Evolutionary conservation across 73 alveolate genomes (phyloP).

Genomic region (Durusdinium trenchii): DNA sequence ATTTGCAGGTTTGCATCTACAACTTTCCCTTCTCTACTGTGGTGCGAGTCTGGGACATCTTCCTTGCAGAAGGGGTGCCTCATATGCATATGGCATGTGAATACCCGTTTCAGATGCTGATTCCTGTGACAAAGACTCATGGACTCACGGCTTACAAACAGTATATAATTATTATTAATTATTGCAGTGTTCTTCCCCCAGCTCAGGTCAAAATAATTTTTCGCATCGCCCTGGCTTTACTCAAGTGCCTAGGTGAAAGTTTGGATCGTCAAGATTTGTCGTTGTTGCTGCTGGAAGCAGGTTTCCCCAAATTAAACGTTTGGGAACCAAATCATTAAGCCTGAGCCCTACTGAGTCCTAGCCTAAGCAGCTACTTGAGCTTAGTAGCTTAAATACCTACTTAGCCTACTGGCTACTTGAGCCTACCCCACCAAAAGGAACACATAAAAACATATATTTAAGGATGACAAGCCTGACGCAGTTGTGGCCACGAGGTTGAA

Average conservation of each 20-base stretch:
- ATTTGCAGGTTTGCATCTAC: constrained; percentile 96
- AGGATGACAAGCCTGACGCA: background rate
- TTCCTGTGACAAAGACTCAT: background rate
- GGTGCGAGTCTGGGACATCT: constrained; percentile 98
- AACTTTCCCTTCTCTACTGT: constrained; percentile 97
- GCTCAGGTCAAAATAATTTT: constrained; percentile 96
- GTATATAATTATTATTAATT: background rate
- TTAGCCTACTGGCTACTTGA: too few relatives aligned
- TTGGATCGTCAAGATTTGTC: too few relatives aligned
- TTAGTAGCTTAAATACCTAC: too few relatives aligned
- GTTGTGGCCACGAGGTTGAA: constrained; percentile 17
- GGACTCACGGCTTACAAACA: background rate
- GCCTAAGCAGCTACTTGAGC: too few relatives aligned
- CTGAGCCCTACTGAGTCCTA: too few relatives aligned
- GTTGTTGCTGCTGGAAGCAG: too few relatives aligned
- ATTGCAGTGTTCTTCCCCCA: background rate
- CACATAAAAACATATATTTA: too few relatives aligned
- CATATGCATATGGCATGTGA: too few relatives aligned
- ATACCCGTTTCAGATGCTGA: background rate
- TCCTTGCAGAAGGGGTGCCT: constrained; percentile 97
- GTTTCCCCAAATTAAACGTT: too few relatives aligned
- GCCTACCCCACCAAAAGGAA: too few relatives aligned
- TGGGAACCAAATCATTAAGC: too few relatives aligned
- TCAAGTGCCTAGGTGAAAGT: constrained; percentile 93
- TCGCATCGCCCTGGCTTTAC: constrained; percentile 98